phyloP scores from a whole-genome alignment of 2,329 filamentous ascomycete genomes.

The Coniochaeta ligniaria region DNA sequence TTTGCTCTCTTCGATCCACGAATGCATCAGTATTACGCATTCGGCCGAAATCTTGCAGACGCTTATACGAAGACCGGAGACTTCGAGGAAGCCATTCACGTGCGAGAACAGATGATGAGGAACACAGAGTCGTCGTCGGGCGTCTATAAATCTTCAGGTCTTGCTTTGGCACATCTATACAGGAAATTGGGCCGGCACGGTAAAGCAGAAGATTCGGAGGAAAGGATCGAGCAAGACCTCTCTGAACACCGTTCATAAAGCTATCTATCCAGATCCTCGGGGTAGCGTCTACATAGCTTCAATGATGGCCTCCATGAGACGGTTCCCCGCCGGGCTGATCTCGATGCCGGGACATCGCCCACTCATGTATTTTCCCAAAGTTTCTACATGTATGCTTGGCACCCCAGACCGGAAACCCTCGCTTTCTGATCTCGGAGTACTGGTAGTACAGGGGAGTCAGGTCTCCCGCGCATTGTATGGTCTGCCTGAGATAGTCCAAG shows the following conservation, averaged over 20 bases:
- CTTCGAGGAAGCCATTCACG: background rate
- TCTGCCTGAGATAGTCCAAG: too few species aligned
- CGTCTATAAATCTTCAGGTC: background rate
- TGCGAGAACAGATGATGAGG: background rate
- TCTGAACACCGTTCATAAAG: background rate
- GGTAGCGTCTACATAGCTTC: background rate
- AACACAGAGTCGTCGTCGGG: background rate
- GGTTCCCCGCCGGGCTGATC: too few species aligned
- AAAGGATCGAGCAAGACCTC: background rate
- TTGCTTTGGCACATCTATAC: background rate
- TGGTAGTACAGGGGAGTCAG: too few species aligned
- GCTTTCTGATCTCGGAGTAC: too few species aligned
- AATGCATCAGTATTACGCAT: background rate
- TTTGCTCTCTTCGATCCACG: background rate
- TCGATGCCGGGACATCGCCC: too few species aligned
- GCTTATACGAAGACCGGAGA: background rate
- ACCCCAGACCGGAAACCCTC: too few species aligned
- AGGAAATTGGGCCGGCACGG: constrained; percentile 3
- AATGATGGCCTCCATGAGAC: background rate
- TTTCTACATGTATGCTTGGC: too few species aligned
- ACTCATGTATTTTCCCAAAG: too few species aligned
- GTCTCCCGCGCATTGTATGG: too few species aligned
- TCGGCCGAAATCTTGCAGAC: background rate
- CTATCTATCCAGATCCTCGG: background rate
- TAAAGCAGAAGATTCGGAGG: background rate